Percentiles rank a stretch among this genome's conserved stretches.
phyloP scores from a whole-genome alignment of 306 rosid species.

The Bauhinia variegata region DNA sequence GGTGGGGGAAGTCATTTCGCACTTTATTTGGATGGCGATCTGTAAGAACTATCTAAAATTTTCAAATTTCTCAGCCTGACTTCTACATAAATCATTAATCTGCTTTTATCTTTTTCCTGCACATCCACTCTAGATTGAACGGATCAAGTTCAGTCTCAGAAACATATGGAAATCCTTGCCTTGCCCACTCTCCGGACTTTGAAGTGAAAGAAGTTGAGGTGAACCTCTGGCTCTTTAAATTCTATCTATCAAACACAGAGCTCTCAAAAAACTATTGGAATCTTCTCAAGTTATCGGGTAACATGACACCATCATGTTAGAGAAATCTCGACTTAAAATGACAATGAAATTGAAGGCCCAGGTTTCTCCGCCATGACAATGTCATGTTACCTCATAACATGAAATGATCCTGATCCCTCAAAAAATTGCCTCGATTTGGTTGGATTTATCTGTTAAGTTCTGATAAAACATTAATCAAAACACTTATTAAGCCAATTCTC shows the following conservation, averaged over 20 bases:
- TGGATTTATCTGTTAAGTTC: background rate
- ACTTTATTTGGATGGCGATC: conserved; percentile 80
- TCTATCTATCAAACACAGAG: background rate
- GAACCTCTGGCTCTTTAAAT: conserved; percentile 1
- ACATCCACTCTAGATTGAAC: conserved; percentile 55
- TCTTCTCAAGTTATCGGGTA: too few species aligned
- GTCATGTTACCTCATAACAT: too few species aligned
- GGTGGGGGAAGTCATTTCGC: conserved; percentile 97
- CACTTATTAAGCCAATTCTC: conserved; percentile 11
- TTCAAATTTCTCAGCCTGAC: background rate
- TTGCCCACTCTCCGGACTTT: conserved; percentile 81
- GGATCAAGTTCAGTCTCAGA: conserved; percentile 92
- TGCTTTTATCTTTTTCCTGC: conserved; percentile 8
- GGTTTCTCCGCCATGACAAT: too few species aligned
- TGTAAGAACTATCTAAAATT: conserved; percentile 53
- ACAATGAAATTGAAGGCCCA: too few species aligned
- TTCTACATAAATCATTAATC: conserved; percentile 8
- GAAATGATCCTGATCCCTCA: too few species aligned
- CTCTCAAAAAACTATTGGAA: too few species aligned
- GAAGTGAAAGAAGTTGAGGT: conserved; percentile 95
- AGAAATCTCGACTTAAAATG: too few species aligned
- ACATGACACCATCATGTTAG: too few species aligned
- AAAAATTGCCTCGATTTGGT: background rate
- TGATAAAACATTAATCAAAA: background rate
- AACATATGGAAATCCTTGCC: conserved; percentile 92